phyloP scores from a whole-genome alignment of 2,329 filamentous ascomycete species.

The Pseudogymnoascus verrucosus region DNA sequence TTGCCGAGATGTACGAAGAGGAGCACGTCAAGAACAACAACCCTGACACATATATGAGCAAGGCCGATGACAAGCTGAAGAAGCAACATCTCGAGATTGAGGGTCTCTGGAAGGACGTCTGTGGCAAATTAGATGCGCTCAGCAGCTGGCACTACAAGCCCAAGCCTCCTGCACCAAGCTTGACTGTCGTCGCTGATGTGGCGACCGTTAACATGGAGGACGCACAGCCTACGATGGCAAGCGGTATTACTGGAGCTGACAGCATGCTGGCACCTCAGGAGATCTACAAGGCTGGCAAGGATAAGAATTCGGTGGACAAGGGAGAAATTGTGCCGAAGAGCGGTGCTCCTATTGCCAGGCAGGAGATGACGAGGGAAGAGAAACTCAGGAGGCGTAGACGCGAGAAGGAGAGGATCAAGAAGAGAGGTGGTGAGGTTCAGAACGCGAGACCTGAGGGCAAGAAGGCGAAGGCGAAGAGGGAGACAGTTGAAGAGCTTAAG shows the following conservation, averaged over 20 bases:
- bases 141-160: slow-evolving; percentile 95
- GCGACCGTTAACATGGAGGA: slow-evolving; percentile 95
- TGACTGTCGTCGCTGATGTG: slow-evolving; percentile 83
- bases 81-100: slow-evolving; percentile 79
- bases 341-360: slow-evolving; percentile 67
- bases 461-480: slow-evolving; percentile 48
- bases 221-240: slow-evolving; percentile 75
- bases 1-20: slow-evolving; percentile 91
- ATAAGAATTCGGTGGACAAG: slow-evolving; percentile 44
- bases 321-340: slow-evolving; percentile 71
- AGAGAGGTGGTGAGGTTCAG: slow-evolving; percentile 48
- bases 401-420: slow-evolving; percentile 77
- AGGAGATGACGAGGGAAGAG: slow-evolving; percentile 85
- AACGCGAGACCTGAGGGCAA: slow-evolving; percentile 45
- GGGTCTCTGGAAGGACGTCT: slow-evolving; percentile 73
- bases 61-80: slow-evolving; percentile 71
- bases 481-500: slow-evolving; percentile 50
- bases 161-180: slow-evolving; percentile 68
- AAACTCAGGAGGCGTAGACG: slow-evolving; percentile 67
- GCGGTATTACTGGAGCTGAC: slow-evolving; percentile 58
- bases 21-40: slow-evolving; percentile 75
- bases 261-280: slow-evolving; percentile 89
- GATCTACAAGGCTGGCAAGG: slow-evolving; percentile 74
- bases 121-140: slow-evolving; percentile 74
- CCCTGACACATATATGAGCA: slow-evolving; percentile 70